Conservation (phyloP, 2,329 filamentous ascomycete species). For the Penicillium sp. region DNA sequence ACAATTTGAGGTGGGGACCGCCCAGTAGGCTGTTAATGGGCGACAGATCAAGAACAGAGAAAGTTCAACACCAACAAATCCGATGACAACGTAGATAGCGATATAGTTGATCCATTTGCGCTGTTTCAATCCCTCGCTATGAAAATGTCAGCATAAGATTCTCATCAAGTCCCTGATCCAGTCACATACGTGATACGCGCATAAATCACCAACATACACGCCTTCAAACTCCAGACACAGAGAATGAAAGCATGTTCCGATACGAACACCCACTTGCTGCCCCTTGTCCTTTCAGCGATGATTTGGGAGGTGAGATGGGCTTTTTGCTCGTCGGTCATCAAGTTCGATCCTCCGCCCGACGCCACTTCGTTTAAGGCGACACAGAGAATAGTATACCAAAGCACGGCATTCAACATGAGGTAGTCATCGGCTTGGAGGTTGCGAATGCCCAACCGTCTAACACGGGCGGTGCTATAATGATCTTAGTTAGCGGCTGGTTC, state of each 20-base stretch:
- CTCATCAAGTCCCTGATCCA: background rate
- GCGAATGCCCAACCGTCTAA: slow-evolving; percentile 47
- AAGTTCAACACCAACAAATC: slow-evolving; percentile 52
- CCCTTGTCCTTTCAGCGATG: slow-evolving; percentile 46
- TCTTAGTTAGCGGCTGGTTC: background rate
- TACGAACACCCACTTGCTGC: slow-evolving; percentile 64
- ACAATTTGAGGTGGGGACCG: slow-evolving; percentile 46
- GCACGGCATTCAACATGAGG: slow-evolving; percentile 55
- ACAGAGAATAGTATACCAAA: slow-evolving; percentile 59
- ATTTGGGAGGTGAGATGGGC: slow-evolving; percentile 48
- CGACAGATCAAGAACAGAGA: slow-evolving; percentile 54
- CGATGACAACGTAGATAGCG: slow-evolving; percentile 44
- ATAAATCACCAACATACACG: slow-evolving; percentile 56
- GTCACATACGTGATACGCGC: slow-evolving; percentile 44
- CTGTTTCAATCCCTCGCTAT: slow-evolving; percentile 33
- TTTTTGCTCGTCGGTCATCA: slow-evolving; percentile 53
- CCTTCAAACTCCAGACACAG: slow-evolving; percentile 54
- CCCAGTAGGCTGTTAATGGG: slow-evolving; percentile 53
- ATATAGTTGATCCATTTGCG: slow-evolving; percentile 39
- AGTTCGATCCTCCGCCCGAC: slow-evolving; percentile 58
- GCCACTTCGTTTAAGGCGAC: slow-evolving; percentile 56
- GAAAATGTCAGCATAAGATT: slow-evolving; percentile 26
- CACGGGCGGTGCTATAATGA: slow-evolving; percentile 37
- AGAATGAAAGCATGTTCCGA: slow-evolving; percentile 64
- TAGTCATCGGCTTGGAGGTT: slow-evolving; percentile 58